Evolutionary conservation across 2,329 filamentous ascomycete genomes (phyloP).

Genomic region (Penicillium sp.): DNA sequence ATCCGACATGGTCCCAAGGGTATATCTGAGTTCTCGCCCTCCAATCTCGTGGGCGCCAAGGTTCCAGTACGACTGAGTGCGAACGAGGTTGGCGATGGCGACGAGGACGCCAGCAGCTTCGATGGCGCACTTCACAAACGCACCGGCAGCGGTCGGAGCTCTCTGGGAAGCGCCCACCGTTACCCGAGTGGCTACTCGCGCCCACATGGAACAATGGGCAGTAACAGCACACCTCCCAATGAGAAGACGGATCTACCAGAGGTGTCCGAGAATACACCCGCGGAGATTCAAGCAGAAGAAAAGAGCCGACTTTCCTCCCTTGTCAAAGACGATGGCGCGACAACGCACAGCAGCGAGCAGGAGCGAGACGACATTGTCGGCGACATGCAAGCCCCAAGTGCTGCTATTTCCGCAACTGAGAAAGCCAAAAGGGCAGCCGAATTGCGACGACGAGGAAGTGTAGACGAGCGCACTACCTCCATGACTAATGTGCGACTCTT

Average conservation of each 20-base stretch:
- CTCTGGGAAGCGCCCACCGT: slow-evolving; percentile 47
- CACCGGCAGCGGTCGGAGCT: slow-evolving; percentile 58
- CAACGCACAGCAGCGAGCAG: slow-evolving; percentile 36
- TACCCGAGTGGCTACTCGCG: slow-evolving; percentile 47
- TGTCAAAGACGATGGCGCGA: slow-evolving; percentile 29
- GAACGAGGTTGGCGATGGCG: slow-evolving; percentile 88
- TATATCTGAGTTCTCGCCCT: slow-evolving; percentile 72
- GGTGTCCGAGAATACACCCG: slow-evolving; percentile 40
- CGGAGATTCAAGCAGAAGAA: slow-evolving; percentile 29
- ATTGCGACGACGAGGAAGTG: slow-evolving; percentile 46
- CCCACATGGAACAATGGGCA: slow-evolving; percentile 45
- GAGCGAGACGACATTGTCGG: slow-evolving; percentile 53
- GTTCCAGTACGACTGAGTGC: slow-evolving; percentile 89
- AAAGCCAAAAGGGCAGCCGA: slow-evolving; percentile 45
- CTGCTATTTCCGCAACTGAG: slow-evolving; percentile 37
- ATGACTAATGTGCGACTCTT: slow-evolving; percentile 47
- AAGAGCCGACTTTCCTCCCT: slow-evolving; percentile 26
- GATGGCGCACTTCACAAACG: slow-evolving; percentile 48
- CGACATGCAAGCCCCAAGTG: slow-evolving; percentile 47
- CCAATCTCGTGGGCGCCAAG: slow-evolving; percentile 70
- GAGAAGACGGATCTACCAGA: slow-evolving; percentile 42
- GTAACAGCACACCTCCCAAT: slow-evolving; percentile 53
- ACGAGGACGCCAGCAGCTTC: slow-evolving; percentile 56
- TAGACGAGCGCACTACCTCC: slow-evolving; percentile 48
- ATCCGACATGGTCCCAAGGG: slow-evolving; percentile 83